Evolutionary conservation across 2,329 filamentous ascomycete species (phyloP), one percentile per base, ranked within the genome.

Genomic region (Orbilia oligospora): DNA sequence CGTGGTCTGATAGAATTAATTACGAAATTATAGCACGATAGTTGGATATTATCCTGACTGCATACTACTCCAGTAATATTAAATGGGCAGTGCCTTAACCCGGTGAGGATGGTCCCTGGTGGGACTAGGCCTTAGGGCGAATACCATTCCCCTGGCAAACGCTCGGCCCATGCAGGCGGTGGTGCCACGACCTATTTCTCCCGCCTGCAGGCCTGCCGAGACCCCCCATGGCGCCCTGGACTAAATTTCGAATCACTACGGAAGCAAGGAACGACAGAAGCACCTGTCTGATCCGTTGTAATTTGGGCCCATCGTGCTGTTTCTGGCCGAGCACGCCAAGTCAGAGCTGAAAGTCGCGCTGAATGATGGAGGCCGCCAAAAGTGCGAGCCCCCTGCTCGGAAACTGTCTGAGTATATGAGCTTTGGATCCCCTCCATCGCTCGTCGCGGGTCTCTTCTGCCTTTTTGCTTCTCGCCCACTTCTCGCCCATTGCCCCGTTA

Each of bases 281-380:
- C 73, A 77, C 67, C 73, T 77, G 73, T 77, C 73, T 48, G 66
- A 76, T 71, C 66, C 67, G 61, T 77, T 58, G 73, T 44, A 77
- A 77, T 77, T 77, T 61, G 67, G 66, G 36, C 46, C 46, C 22
- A 58, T 24, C 51, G 51, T 48, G 49, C 66, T 33, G 56, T 55
- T 66, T 36, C 38, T 76, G 41, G 67, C 67, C 61, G 71, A 67
- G 67, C 18, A 48, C 73, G 73, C 73, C 67, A 77, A 77, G 73
- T 58, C 38, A 48, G 73, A 70, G 73, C 73, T 77, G 73, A 77
- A 77, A 56, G 51, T 66, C 58, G 49, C 49, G 38, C 66, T 67
- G 27, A 30, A 38, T 55, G 30, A 64, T 18, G 20, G 67, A 41
- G 14, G 49, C 18, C 5, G 49, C 66, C 48, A 46, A 71, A 71